Base-by-base conservation (phyloP, 2,329 filamentous ascomycete genomes). In the Verticillium zaregamsianum region DNA sequence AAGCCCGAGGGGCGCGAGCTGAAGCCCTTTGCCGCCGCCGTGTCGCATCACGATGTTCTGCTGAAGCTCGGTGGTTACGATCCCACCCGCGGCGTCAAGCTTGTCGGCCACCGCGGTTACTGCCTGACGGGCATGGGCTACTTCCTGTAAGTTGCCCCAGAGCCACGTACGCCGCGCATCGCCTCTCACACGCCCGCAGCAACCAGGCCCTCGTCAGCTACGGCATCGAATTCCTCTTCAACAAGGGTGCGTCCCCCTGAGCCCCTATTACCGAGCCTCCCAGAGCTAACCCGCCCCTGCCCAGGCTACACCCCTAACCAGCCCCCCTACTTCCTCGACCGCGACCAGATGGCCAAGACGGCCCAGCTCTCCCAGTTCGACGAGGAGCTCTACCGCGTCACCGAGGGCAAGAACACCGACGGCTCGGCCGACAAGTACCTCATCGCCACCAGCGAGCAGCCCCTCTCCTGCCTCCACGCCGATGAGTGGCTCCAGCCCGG, bases 331-430 rank as follows among this genome's bases (percentile, higher is more conserved):
- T 61, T 66, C 35, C 63, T 66, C 61, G 63, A 66, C 58, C 64
- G 64, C 40, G 91, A 96, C 58, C 90, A 92, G 75, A 99, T 99
- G 95, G 93, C 91, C 64, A 98, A 98, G 83, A 99, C 95, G 0
- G 95, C 95, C 2, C 95, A 99, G 78, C 87, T 99, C 31, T 93
- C 95, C 68, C 91, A 97, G 71, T 99, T 99, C 71, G 95, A 99
- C 72, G 95, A 98, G 75, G 94, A 98, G 77, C 82, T 99, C 59
- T 99, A 99, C 84, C 98, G 98, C 80, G 94, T 99, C 28, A 88
- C 94, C 67, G 90, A 90, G 32, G 45, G 45, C 45, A 52, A 49
- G 40, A 49, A 23, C 73, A 91, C 92, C 63, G 92, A 96, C 69
- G 87, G 92, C 66, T 86, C 92, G 69, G 92, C 90, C 58, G 95